Conservation (phyloP, 495 filamentous ascomycete species). For the Penicillium chermesinum region DNA sequence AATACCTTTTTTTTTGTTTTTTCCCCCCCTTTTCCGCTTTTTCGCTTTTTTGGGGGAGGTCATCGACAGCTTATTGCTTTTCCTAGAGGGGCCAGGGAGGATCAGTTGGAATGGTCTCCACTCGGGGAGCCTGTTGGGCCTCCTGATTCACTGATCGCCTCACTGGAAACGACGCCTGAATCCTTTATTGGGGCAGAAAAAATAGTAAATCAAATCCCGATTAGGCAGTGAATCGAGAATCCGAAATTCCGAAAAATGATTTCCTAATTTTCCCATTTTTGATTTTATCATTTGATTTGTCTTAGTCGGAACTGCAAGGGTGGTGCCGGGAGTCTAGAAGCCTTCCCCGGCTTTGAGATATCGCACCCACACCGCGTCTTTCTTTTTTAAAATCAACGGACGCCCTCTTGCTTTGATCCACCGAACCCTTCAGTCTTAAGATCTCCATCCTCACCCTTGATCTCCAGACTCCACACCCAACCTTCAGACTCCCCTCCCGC, state of each 20-base stretch:
- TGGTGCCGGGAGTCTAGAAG: conserved; percentile 26
- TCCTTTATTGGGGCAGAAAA: conserved; percentile 8
- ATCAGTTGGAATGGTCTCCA: background rate
- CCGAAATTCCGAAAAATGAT: background rate
- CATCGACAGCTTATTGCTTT: too few relatives aligned
- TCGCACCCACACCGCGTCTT: conserved; percentile 11
- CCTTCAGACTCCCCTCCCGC: conserved; percentile 1
- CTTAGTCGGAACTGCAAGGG: conserved; percentile 24
- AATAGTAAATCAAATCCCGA: conserved; percentile 1
- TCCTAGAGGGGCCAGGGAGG: too few relatives aligned
- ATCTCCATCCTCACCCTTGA: too few relatives aligned
- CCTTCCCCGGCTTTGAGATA: conserved; percentile 26
- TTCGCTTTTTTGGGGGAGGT: conserved; percentile 1
- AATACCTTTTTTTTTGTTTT: conserved; percentile 2
- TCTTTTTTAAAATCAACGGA: conserved; percentile 11
- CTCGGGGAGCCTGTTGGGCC: conserved; percentile 9
- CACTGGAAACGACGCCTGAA: conserved; percentile 17
- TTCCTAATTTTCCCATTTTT: conserved; percentile 1
- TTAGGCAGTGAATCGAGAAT: too few relatives aligned
- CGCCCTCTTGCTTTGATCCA: background rate
- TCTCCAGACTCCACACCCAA: too few relatives aligned
- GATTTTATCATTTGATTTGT: conserved; percentile 10
- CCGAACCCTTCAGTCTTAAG: background rate
- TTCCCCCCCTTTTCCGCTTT: background rate
- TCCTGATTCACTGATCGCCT: conserved; percentile 14